Evolutionary conservation across 306 rosid genomes (phyloP), one percentile per base, ranked within the genome.

Genomic region (Sechiopsis laciniata): DNA sequence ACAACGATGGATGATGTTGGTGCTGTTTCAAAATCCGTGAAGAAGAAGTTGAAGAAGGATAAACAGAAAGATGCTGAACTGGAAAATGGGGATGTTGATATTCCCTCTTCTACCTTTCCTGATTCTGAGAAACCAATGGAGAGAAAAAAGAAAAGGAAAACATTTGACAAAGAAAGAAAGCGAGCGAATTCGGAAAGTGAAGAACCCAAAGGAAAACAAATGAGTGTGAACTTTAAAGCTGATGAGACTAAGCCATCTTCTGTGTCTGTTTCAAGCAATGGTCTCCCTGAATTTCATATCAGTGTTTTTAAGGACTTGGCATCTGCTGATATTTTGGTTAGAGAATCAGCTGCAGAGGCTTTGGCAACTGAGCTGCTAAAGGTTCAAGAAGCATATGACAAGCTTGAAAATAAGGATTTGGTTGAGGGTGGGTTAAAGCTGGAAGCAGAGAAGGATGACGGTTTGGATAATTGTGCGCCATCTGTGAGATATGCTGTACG

Each of bases 371-470:
- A 94, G 86, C 78, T 94, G 83, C 82, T 80, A 82, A 88, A 73
- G 16, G 87, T 94, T 85, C 99, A 94, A 82, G 80, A 72, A 15
- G 94, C 87, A 17, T 94, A 87, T 68, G 94, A 86, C 48, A 76
- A 60, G 73, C 80, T 85, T 5, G 89, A 86, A 71, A 79, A 80
- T 48, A 91, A 85, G 83, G 91, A 86, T 67, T 7, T 32, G 67
- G 78, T 79, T 13, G 92, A 87, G 21, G 88, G 87, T 35, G 90
- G 88, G 4, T 79, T 88, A 48, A 94, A 84, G 75, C 70, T 94
- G 85, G 99, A 94, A 80, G 97, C 96, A 16, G 96, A 91, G 78
- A 94, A 91, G 74, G 85, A 94, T 21, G 99, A 94, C 80, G 97
- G 99, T 19, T 82, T 94, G 82, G 90, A 94, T 17, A 82, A 84